Evolutionary conservation across 345 rosid species (phyloP).

Genomic region (Camelina hispida): DNA sequence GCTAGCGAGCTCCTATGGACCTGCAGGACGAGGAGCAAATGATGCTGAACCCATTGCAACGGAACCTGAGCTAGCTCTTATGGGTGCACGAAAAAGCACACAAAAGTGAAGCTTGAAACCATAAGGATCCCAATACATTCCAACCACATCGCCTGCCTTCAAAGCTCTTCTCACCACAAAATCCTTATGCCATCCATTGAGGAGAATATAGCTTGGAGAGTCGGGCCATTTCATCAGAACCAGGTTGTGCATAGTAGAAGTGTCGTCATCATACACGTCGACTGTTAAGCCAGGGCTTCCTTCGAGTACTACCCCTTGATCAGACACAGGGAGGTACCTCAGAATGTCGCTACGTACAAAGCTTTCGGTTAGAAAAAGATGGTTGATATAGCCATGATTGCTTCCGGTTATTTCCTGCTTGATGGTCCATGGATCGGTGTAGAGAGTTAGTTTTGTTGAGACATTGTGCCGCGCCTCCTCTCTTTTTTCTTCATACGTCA

Average conservation of each 20-base stretch:
- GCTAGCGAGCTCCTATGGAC: background rate
- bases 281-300: background rate
- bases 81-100: slow-evolving; percentile 9
- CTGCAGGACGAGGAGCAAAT: background rate
- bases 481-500: background rate
- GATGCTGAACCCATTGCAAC: background rate
- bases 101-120: background rate
- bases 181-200: background rate
- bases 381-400: background rate
- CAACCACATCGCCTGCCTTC: background rate
- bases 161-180: background rate
- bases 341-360: background rate
- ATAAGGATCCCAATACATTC: background rate
- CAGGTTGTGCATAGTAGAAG: background rate
- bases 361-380: background rate
- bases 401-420: background rate
- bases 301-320: background rate
- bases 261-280: background rate
- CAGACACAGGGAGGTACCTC: background rate
- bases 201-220: background rate
- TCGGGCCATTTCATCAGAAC: background rate
- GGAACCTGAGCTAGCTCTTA: background rate
- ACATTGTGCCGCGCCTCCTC: background rate
- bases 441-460: background rate
- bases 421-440: slow-evolving; percentile 2